A percentile compares a stretch with the other conserved stretches of the same genome.
These are phyloP conservation scores for Mortierella sp. DNA, from an alignment of 371 early-diverging fungal species.

Conservation along the genomic window DNA sequence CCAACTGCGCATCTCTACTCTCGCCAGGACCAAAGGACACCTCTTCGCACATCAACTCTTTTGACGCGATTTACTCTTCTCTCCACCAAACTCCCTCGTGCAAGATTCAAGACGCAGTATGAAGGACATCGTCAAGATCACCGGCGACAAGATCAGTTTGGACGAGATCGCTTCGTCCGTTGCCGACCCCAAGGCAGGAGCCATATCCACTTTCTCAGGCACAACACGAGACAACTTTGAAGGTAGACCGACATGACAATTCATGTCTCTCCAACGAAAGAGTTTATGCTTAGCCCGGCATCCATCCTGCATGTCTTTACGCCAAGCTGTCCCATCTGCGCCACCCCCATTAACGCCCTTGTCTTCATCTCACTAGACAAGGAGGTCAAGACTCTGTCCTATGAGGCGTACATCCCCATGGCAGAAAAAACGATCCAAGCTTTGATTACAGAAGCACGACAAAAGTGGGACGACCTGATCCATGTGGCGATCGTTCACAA, in stretches of 20 bases:
- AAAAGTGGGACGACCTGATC: conserved; percentile 68
- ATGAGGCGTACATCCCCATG: conserved; percentile 88
- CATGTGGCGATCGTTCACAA: conserved; percentile 81
- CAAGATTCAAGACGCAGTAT: background rate
- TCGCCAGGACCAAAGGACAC: too few relatives aligned
- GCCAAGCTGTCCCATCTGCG: too few relatives aligned
- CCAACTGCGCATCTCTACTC: too few relatives aligned
- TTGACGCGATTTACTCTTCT: too few relatives aligned
- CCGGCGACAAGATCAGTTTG: conserved; percentile 57
- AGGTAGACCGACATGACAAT: too few relatives aligned
- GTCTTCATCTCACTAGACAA: conserved; percentile 58
- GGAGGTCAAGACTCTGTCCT: conserved; percentile 76
- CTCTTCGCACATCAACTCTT: too few relatives aligned
- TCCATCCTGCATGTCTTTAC: background rate
- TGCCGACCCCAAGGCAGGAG: conserved; percentile 78
- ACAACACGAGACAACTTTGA: conserved; percentile 86
- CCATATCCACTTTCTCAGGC: conserved; percentile 85
- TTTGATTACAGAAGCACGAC: conserved; percentile 70
- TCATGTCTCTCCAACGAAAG: too few relatives aligned
- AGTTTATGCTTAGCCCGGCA: background rate
- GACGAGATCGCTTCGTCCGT: conserved; percentile 64
- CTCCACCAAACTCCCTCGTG: too few relatives aligned
- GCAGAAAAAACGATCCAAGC: conserved; percentile 71
- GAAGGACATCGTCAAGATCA: conserved; percentile 62
- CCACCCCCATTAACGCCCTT: too few relatives aligned